Conservation (phyloP, 768 basidiomycete genomes). For the Boletus tomentosulus region DNA sequence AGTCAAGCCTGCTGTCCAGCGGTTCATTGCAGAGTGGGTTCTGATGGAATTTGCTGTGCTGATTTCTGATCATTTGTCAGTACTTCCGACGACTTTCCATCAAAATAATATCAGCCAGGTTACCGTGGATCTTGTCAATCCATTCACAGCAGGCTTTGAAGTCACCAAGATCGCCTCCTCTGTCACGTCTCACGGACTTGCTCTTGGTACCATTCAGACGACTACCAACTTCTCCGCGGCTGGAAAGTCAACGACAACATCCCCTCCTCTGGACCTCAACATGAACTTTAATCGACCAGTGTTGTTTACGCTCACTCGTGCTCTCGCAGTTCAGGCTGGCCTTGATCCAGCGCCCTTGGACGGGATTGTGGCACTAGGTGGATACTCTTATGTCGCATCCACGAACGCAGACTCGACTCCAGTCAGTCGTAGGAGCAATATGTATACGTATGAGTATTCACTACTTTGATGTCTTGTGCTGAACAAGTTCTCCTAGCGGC, state of each 20-base stretch:
- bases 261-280: slow-evolving; percentile 54
- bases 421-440: slow-evolving; percentile 37
- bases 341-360: slow-evolving; percentile 59
- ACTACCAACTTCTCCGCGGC: slow-evolving; percentile 46
- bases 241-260: slow-evolving; percentile 52
- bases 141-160: slow-evolving; percentile 56
- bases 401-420: slow-evolving; percentile 33
- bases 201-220: slow-evolving; percentile 57
- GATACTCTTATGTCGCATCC: slow-evolving; percentile 48
- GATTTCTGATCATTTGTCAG: slow-evolving; percentile 26
- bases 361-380: slow-evolving; percentile 61
- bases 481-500: slow-evolving; percentile 34
- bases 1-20: slow-evolving; percentile 49
- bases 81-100: slow-evolving; percentile 60
- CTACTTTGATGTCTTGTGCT: not conserved
- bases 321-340: slow-evolving; percentile 60
- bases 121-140: slow-evolving; percentile 58
- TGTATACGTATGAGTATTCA: slow-evolving; percentile 46
- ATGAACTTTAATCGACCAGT: slow-evolving; percentile 66
- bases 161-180: slow-evolving; percentile 58
- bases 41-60: not conserved
- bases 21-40: slow-evolving; percentile 50
- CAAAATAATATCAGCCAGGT: slow-evolving; percentile 63
- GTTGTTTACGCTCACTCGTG: slow-evolving; percentile 70
- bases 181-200: slow-evolving; percentile 59